Evolutionary conservation across 169 alveolate species (phyloP).

Genomic region (Eimeria brunetti): DNA sequence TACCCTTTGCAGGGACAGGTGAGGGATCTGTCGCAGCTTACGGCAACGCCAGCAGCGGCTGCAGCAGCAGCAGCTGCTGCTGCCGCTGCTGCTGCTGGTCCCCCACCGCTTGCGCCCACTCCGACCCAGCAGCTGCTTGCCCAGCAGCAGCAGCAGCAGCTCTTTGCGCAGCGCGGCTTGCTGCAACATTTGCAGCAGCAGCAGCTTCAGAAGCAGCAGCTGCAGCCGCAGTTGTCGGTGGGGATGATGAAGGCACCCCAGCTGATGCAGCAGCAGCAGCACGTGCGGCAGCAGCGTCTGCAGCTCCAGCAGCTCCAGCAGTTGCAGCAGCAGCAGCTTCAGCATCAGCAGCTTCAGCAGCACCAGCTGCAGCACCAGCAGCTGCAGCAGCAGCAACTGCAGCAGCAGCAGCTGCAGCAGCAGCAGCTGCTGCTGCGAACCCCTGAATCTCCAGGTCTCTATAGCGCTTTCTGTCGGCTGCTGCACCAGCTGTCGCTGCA

Average conservation of each 20-base stretch:
- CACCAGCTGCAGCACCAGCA: conserved; percentile 25
- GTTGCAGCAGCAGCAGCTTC: conserved; percentile 13
- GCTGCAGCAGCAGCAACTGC: conserved; percentile 29
- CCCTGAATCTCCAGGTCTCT: conserved; percentile 35
- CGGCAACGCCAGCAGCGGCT: conserved; percentile 1
- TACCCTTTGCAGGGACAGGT: not conserved
- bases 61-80: conserved; percentile 47
- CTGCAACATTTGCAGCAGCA: conserved; percentile 72
- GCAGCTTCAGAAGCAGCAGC: conserved; percentile 64
- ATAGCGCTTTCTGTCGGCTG: conserved; percentile 73
- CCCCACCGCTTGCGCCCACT: not conserved
- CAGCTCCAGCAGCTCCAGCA: conserved; percentile 71
- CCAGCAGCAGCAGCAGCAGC: conserved; percentile 74
- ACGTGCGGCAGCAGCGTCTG: conserved; percentile 63
- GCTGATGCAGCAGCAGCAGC: conserved; percentile 55
- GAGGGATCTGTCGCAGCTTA: not conserved
- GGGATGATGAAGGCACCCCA: conserved; percentile 26
- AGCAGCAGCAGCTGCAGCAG: conserved; percentile 47
- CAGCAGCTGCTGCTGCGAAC: conserved; percentile 62
- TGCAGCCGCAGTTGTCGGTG: conserved; percentile 24
- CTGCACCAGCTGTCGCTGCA: conserved; percentile 69
- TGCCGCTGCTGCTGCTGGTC: conserved; percentile 37
- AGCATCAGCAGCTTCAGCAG: conserved; percentile 20
- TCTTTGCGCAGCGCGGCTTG: conserved; percentile 26
- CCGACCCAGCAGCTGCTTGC: conserved; percentile 37